Percentiles rank a stretch among this genome's conserved stretches.
These are phyloP conservation scores for Elsinoe australis DNA, from an alignment of 2,329 filamentous ascomycete genomes.

Conservation along the genomic window DNA sequence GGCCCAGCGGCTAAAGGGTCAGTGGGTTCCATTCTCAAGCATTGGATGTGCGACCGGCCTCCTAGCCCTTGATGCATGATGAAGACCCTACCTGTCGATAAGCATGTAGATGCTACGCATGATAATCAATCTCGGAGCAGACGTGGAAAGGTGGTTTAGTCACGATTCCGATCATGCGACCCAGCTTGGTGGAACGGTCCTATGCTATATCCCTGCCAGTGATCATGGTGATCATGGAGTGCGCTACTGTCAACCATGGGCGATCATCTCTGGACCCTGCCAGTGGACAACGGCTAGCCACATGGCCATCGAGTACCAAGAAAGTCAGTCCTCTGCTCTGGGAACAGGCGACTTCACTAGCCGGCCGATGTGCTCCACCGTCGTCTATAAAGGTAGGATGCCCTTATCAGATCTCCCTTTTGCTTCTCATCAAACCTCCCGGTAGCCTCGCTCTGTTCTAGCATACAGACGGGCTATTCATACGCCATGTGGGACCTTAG, in stretches of 20 bases:
- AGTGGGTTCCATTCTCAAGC: too few relatives aligned
- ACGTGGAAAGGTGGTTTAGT: too few relatives aligned
- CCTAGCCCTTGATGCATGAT: too few relatives aligned
- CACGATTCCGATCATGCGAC: too few relatives aligned
- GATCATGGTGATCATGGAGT: neutral
- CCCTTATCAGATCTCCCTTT: neutral
- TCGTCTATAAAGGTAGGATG: neutral
- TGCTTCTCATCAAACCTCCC: neutral
- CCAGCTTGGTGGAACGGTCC: too few relatives aligned
- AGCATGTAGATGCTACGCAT: too few relatives aligned
- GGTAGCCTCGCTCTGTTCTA: too few relatives aligned
- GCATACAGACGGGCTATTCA: too few relatives aligned
- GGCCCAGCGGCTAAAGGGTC: neutral
- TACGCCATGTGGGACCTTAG: slow-evolving; percentile 6
- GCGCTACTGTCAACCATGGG: slow-evolving; percentile 1
- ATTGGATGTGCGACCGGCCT: too few relatives aligned
- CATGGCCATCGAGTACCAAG: slow-evolving; percentile 2
- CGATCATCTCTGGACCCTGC: slow-evolving; percentile 1
- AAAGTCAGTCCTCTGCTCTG: slow-evolving; percentile 1
- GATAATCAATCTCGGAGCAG: too few relatives aligned
- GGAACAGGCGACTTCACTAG: neutral
- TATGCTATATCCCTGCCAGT: neutral
- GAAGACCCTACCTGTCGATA: too few relatives aligned
- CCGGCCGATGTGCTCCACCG: neutral
- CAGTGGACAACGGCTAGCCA: slow-evolving; percentile 1